Evolutionary conservation across 208 protist species (phyloP).

Genomic region (Trichomonas tenax): DNA sequence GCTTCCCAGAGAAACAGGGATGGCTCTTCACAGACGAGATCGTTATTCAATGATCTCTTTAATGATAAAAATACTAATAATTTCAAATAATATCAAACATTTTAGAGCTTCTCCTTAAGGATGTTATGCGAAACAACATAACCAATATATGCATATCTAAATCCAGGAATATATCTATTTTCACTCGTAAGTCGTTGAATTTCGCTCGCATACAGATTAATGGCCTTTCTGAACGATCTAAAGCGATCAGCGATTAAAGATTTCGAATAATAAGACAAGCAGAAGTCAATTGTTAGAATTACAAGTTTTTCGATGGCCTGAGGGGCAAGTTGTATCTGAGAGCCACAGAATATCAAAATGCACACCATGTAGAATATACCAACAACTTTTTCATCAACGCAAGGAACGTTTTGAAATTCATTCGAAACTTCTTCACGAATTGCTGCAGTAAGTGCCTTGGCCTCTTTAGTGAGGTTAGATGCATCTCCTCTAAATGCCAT

Average conservation of each 20-base stretch:
- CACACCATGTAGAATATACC: not conserved
- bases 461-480: not conserved
- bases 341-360: not conserved
- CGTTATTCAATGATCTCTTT: not conserved
- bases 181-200: not conserved
- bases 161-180: not conserved
- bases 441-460: not conserved
- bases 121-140: not conserved
- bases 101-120: not conserved
- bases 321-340: not conserved
- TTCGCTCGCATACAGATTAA: not conserved
- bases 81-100: not conserved
- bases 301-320: not conserved
- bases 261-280: not conserved
- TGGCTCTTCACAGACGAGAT: not conserved
- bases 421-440: not conserved
- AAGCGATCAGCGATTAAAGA: not conserved
- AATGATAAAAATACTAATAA: too few relatives aligned
- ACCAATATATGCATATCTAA: not conserved
- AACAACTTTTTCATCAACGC: not conserved
- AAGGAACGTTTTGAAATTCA: not conserved
- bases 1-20: not conserved
- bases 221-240: not conserved
- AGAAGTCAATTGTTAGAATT: not conserved
- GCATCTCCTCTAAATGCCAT: not conserved